Percentiles rank a stretch among this genome's conserved stretches.
Conservation (phyloP, 768 basidiomycete genomes). For the Russula olivacea region DNA sequence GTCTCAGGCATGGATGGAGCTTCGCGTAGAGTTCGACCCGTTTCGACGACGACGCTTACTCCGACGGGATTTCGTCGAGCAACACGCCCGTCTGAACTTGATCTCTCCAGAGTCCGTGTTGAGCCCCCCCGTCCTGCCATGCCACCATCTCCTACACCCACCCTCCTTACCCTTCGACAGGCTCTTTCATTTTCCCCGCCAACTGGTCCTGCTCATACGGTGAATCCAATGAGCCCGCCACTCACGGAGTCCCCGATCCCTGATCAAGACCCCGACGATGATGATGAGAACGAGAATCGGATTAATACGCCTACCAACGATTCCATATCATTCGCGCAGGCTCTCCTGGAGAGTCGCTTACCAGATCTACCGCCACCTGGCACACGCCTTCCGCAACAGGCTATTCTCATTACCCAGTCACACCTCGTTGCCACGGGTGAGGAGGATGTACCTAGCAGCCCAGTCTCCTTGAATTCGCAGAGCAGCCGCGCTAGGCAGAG, state of each 20-base stretch:
- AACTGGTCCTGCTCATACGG: slow-evolving; percentile 13
- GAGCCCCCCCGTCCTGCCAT: slow-evolving; percentile 26
- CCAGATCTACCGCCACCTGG: slow-evolving; percentile 71
- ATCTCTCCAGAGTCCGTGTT: slow-evolving; percentile 38
- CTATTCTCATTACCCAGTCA: slow-evolving; percentile 54
- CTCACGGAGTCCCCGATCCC: slow-evolving; percentile 26
- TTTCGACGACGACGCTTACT: slow-evolving; percentile 24
- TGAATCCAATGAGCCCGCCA: slow-evolving; percentile 14
- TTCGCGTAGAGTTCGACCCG: slow-evolving; percentile 13
- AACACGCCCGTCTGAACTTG: slow-evolving; percentile 62
- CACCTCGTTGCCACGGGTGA: slow-evolving; percentile 37
- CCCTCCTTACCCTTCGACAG: slow-evolving; percentile 60
- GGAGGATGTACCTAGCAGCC: slow-evolving; percentile 41
- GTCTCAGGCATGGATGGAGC: slow-evolving; percentile 2
- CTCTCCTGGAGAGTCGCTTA: slow-evolving; percentile 70
- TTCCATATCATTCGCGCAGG: slow-evolving; percentile 65
- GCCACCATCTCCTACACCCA: slow-evolving; percentile 54
- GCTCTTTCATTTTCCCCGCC: slow-evolving; percentile 49
- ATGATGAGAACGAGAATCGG: slow-evolving; percentile 21
- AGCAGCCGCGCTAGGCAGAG: slow-evolving; percentile 27
- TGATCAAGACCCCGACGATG: slow-evolving; percentile 34
- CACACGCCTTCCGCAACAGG: slow-evolving; percentile 56
- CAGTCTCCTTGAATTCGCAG: slow-evolving; percentile 42
- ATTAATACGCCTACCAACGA: slow-evolving; percentile 39
- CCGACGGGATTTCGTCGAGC: slow-evolving; percentile 32